Evolutionary conservation across 768 basidiomycete genomes (phyloP).

Genomic region (Mycena galericulata): DNA sequence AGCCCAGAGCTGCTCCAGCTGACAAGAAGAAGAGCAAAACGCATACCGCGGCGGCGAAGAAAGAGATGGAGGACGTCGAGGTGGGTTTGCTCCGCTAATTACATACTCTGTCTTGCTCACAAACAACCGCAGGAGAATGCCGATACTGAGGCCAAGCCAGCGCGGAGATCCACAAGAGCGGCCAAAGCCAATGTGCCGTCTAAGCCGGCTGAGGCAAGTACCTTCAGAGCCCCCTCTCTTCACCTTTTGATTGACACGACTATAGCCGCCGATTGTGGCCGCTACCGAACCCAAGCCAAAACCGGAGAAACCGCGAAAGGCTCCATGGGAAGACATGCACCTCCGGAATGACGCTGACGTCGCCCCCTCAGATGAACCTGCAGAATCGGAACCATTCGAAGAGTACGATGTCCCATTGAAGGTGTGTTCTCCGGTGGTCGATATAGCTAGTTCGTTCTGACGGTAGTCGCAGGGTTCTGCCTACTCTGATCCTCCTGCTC

Average conservation of each 20-base stretch:
- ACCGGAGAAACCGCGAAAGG: constrained; percentile 42
- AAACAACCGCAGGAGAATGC: background rate
- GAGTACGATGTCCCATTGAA: constrained; percentile 28
- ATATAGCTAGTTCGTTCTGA: background rate
- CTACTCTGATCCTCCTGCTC: constrained; percentile 12
- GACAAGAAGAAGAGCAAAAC: constrained; percentile 17
- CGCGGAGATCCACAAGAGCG: constrained; percentile 18
- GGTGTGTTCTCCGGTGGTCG: background rate
- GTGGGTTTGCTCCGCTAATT: background rate
- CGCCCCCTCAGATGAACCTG: background rate
- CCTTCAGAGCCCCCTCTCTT: background rate
- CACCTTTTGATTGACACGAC: background rate
- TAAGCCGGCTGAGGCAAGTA: constrained; percentile 10
- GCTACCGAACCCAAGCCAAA: constrained; percentile 14
- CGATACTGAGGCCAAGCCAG: constrained; percentile 25
- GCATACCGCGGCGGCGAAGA: background rate
- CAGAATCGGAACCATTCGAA: constrained; percentile 9
- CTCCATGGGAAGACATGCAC: constrained; percentile 45
- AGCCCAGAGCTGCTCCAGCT: constrained; percentile 16
- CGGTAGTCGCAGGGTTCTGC: constrained; percentile 6
- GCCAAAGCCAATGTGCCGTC: constrained; percentile 3
- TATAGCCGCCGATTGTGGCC: constrained; percentile 17
- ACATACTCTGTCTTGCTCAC: background rate
- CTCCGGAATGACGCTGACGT: constrained; percentile 32
- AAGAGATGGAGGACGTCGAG: background rate